A percentile compares a stretch with the other conserved stretches of the same genome.
These are phyloP conservation scores for Saccharomycopsis babjevae DNA, from an alignment of 805 yeast species.

Conservation along the genomic window DNA sequence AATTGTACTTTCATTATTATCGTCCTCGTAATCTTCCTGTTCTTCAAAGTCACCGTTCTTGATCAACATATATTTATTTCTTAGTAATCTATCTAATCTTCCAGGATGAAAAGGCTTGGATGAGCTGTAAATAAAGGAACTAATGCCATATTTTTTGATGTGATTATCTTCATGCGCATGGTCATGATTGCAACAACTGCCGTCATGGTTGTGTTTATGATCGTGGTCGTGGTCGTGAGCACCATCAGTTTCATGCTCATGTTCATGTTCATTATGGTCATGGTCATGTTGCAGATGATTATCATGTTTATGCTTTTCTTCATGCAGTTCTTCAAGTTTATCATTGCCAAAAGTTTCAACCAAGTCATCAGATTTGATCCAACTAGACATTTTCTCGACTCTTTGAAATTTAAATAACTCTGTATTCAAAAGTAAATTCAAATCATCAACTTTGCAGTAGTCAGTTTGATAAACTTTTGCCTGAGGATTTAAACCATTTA, in stretches of 20 bases:
- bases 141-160: conserved; percentile 33
- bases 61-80: conserved; percentile 28
- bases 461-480: conserved; percentile 31
- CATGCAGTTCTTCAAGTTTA: background rate
- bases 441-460: conserved; percentile 29
- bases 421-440: conserved; percentile 30
- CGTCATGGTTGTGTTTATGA: conserved; percentile 10
- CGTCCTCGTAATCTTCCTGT: conserved; percentile 18
- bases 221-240: conserved; percentile 1
- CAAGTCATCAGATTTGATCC: conserved; percentile 6
- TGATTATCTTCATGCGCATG: conserved; percentile 8
- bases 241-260: background rate
- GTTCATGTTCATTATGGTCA: conserved; percentile 4
- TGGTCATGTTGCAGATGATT: conserved; percentile 1
- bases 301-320: conserved; percentile 3
- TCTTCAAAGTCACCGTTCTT: conserved; percentile 21
- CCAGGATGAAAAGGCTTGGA: conserved; percentile 38
- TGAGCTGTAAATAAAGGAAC: conserved; percentile 33
- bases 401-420: conserved; percentile 31
- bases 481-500: conserved; percentile 31
- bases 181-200: conserved; percentile 4
- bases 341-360: conserved; percentile 1
- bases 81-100: conserved; percentile 29
- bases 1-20: conserved; percentile 7
- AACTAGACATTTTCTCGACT: conserved; percentile 13